These are phyloP conservation scores for Lantana camara DNA, from an alignment of 257 asterid species.

Conservation along the genomic window DNA sequence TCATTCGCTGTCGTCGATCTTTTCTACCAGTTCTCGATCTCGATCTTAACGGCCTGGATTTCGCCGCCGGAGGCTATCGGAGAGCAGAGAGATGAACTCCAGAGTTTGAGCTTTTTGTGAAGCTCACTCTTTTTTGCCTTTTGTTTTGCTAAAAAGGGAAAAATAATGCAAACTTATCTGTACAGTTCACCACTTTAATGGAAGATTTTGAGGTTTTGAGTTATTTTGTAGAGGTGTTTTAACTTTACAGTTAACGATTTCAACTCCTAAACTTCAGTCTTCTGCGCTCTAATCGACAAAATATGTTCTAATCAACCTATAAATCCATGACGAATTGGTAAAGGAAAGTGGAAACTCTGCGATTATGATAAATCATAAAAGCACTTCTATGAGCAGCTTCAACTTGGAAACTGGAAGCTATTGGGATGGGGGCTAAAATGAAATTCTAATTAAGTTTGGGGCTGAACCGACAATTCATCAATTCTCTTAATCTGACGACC, in stretches of 20 bases:
- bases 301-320: too few relatives aligned
- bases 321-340: too few relatives aligned
- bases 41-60: background rate
- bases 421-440: too few relatives aligned
- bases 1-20: slow-evolving; percentile 26
- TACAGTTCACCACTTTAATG: slow-evolving; percentile 4
- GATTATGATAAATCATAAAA: too few relatives aligned
- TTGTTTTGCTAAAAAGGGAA: background rate
- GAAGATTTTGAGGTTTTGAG: slow-evolving; percentile 10
- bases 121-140: background rate
- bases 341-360: too few relatives aligned
- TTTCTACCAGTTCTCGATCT: slow-evolving; percentile 33
- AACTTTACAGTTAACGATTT: background rate
- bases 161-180: background rate
- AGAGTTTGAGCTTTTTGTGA: background rate
- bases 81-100: background rate
- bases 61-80: background rate
- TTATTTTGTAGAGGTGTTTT: background rate
- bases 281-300: too few relatives aligned
- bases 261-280: too few relatives aligned
- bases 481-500: too few relatives aligned
- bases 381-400: too few relatives aligned
- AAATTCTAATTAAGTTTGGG: too few relatives aligned
- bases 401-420: too few relatives aligned
- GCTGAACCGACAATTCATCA: too few relatives aligned